Conservation (phyloP, 805 yeast species). For the Metschnikowia drakensbergensis region DNA sequence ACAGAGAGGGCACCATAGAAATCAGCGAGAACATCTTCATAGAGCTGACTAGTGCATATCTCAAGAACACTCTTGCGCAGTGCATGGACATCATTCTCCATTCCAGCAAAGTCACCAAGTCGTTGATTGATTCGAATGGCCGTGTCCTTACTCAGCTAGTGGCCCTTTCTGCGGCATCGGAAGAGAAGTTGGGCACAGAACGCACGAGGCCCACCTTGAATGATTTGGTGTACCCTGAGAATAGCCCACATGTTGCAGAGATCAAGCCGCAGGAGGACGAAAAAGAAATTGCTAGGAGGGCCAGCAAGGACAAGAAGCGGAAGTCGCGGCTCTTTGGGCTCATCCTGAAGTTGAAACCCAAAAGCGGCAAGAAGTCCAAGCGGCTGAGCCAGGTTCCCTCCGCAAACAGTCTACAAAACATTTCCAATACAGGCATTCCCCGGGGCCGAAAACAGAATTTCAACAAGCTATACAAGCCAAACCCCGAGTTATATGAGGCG, state of each 20-base stretch:
- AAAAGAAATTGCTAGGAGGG: no score
- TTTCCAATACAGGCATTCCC: conserved; percentile 22
- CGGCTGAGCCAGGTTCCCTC: neutral
- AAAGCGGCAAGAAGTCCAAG: neutral
- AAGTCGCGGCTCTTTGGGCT: neutral
- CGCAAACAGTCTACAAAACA: conserved; percentile 7
- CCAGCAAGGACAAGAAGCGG: neutral
- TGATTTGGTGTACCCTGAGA: neutral
- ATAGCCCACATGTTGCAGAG: neutral
- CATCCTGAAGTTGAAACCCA: conserved; percentile 1
- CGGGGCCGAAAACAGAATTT: conserved; percentile 23
- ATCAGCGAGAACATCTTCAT: conserved; percentile 23
- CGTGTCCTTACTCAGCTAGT: conserved; percentile 3
- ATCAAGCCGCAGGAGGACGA: neutral
- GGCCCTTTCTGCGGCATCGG: neutral
- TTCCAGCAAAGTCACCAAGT: conserved; percentile 22
- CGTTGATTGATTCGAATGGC: conserved; percentile 6
- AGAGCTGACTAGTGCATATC: conserved; percentile 18
- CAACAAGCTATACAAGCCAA: conserved; percentile 22
- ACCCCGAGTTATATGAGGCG: conserved; percentile 20
- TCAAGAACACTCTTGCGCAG: conserved; percentile 22
- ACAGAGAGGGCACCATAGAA: conserved; percentile 13
- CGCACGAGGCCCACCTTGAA: neutral
- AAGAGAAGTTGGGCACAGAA: neutral
- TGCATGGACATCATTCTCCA: conserved; percentile 22